Evolutionary conservation across 257 asterid species (phyloP).

Genomic region (Mentha longifolia): DNA sequence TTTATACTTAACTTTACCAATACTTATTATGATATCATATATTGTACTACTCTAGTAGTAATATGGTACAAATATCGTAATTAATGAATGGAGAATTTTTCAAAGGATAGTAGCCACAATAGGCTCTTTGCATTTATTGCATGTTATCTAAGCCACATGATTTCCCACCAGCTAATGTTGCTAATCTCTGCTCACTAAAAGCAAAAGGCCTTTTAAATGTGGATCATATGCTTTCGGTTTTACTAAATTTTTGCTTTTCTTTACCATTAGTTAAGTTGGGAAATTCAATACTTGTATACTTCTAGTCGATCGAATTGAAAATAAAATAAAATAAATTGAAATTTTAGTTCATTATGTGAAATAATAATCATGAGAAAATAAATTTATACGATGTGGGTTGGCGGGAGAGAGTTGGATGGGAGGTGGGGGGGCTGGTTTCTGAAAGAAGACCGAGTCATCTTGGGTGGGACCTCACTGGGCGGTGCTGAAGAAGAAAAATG

Average conservation of each 20-base stretch:
- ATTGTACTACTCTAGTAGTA: no score
- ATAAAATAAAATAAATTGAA: no score
- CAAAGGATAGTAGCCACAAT: constrained; percentile 28
- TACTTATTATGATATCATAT: not conserved
- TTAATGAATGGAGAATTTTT: constrained; percentile 27
- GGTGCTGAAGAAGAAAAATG: not conserved
- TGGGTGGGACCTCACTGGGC: not conserved
- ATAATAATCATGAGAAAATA: not conserved
- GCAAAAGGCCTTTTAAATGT: constrained; percentile 22
- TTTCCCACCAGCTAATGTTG: constrained; percentile 30
- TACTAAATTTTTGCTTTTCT: not conserved
- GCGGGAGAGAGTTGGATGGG: constrained; percentile 12
- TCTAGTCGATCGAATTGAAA: not conserved
- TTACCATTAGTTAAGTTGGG: not conserved
- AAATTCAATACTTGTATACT: not conserved
- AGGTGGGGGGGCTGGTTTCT: not conserved
- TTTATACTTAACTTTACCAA: not conserved
- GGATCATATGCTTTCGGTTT: not conserved
- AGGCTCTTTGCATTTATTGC: constrained; percentile 34
- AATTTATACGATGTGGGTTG: not conserved
- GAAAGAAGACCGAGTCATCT: not conserved
- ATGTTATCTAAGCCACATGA: constrained; percentile 37
- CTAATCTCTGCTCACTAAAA: constrained; percentile 27
- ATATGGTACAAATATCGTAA: not conserved
- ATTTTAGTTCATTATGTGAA: not conserved